Evolutionary conservation across 495 filamentous ascomycete species (phyloP), one percentile per base, ranked within the genome.

Genomic region (Viridothelium virens): DNA sequence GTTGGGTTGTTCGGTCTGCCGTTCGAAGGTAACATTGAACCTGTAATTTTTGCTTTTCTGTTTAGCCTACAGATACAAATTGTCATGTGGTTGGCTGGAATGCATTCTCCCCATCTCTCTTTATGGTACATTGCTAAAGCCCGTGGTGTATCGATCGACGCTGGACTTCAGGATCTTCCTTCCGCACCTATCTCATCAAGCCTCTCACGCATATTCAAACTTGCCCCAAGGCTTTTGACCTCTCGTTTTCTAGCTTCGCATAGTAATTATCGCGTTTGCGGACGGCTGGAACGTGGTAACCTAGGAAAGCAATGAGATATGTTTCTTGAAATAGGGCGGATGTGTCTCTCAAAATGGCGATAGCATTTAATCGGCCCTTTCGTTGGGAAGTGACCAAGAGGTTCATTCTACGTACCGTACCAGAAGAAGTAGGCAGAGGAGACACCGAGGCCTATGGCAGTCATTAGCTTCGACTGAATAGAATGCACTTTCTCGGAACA

Each of bases 261-360:
- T 93, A 92, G 83, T 84, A 90, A 65, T 75, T 65, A 78, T 93
- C 90, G 72, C 90, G 89, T 76, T 79, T 81, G 73, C 88, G 88
- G 73, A 90, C 86, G 62, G 83, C 81, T 69, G 89, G 90, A 61
- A 92, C 83, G 80, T 93, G 90, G 80, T 86, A 92, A 74, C 90
- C 88, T 89, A 66, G 37, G 65, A 33, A 38, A 11, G 3, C 33
- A 34, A 9, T 59, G 18, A 59, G 53, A 59, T 1, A 31, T 10
- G 31, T 34, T 33, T 34, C 31, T 31, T 33, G 33, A 9, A n/a
- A n/a, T 59, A 7, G 2, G 25, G 25, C 25, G 25, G 25, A 25
- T 25, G 25, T 25, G 25, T 25, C 25, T 5, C 5, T 12, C 25
- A 11, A 18, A 12, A 1, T 0, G 25, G 48, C 25, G 41, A 9